Evolutionary conservation across 2,329 filamentous ascomycete species (phyloP).

Genomic region (Ophiostoma novo-ulmi): DNA sequence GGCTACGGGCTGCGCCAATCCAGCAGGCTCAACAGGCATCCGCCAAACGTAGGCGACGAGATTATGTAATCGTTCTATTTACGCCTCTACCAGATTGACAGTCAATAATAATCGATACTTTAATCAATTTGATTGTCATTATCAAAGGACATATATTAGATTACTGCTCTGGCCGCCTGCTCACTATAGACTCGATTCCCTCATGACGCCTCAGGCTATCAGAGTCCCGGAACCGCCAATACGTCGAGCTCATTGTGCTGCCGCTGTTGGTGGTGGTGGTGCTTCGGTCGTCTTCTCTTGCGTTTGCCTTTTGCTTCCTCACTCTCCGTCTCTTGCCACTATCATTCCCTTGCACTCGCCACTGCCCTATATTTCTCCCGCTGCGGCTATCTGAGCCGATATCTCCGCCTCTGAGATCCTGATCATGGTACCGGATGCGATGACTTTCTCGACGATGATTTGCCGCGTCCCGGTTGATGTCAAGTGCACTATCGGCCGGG

Average conservation of each 20-base stretch:
- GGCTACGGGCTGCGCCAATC: neutral
- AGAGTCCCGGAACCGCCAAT: slow-evolving; percentile 16
- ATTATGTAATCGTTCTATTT: neutral
- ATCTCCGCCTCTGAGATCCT: neutral
- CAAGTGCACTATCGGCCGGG: neutral
- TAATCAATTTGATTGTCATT: too few relatives aligned
- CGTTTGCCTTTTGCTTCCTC: neutral
- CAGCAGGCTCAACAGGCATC: neutral
- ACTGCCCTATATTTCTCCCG: neutral
- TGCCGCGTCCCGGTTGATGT: neutral
- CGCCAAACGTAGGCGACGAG: slow-evolving; percentile 7
- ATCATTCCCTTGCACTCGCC: neutral
- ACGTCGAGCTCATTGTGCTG: slow-evolving; percentile 5
- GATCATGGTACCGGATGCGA: neutral
- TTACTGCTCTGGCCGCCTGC: neutral
- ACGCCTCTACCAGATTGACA: neutral
- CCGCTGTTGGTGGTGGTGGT: neutral
- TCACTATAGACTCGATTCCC: neutral
- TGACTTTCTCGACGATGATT: neutral
- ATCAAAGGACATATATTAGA: neutral
- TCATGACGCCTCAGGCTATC: slow-evolving; percentile 5
- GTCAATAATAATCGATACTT: neutral
- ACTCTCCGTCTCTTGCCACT: neutral
- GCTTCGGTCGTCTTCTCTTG: neutral
- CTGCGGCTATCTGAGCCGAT: neutral